Percentiles rank a stretch among this genome's conserved stretches.
Conservation (phyloP, 805 yeast species). For the Saccharomycopsis lassenensis region DNA sequence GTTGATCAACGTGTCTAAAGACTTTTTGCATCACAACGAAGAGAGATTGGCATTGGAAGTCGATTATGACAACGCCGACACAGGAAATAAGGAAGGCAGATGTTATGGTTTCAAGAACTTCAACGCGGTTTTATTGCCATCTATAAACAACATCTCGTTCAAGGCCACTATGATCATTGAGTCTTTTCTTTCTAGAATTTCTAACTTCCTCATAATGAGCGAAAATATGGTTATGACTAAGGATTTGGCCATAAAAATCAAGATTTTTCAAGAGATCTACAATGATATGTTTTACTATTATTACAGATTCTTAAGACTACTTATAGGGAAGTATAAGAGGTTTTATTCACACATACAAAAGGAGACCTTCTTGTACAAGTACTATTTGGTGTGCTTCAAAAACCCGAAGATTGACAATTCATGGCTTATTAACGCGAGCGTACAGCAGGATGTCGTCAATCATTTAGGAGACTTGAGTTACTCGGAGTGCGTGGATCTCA, state of each 20-base stretch:
- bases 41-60: constrained; percentile 2
- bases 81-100: constrained; percentile 2
- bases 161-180: constrained; percentile 5
- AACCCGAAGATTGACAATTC: constrained; percentile 7
- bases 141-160: constrained; percentile 12
- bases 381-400: constrained; percentile 12
- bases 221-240: constrained; percentile 1
- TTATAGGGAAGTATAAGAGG: constrained; percentile 13
- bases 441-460: too few species aligned
- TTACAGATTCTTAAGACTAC: constrained; percentile 8
- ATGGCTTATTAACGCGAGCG: too few species aligned
- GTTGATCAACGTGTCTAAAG: constrained; percentile 10
- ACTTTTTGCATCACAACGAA: constrained; percentile 7
- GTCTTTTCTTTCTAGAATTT: constrained; percentile 7
- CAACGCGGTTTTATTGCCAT: constrained; percentile 13
- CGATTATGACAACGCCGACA: constrained; percentile 6
- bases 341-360: constrained; percentile 13
- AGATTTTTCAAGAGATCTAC: constrained; percentile 10
- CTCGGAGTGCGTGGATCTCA: too few species aligned
- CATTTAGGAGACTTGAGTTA: too few species aligned
- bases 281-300: constrained; percentile 5
- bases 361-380: constrained; percentile 11
- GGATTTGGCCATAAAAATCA: constrained; percentile 9
- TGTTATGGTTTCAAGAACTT: constrained; percentile 12
- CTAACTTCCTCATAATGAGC: constrained; percentile 7